These are phyloP conservation scores for Tetrapyrgos nigripes DNA, from an alignment of 1,284 basidiomycete species.

Conservation along the genomic window DNA sequence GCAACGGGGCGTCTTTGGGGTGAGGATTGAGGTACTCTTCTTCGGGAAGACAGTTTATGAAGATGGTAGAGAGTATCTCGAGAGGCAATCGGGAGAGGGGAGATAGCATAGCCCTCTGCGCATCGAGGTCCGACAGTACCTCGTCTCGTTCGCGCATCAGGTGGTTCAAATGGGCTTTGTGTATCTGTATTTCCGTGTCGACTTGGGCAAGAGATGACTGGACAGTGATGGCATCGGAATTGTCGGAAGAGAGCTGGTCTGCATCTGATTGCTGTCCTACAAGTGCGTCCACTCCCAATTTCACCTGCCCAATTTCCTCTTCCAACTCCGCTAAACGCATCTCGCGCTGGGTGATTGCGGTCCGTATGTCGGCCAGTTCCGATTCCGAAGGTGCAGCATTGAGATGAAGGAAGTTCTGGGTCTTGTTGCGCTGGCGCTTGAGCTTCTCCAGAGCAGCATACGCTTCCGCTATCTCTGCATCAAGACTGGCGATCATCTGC, in stretches of 20 bases:
- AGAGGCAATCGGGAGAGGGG: conserved; percentile 16
- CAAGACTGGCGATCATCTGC: conserved; percentile 16
- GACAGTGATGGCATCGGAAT: background rate
- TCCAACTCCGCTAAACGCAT: conserved; percentile 6
- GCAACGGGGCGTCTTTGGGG: conserved; percentile 12
- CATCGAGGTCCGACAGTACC: background rate
- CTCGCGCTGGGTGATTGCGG: conserved; percentile 3
- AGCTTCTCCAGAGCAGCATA: conserved; percentile 9
- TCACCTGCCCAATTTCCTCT: conserved; percentile 7
- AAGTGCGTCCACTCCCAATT: background rate
- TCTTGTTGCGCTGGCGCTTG: conserved; percentile 6
- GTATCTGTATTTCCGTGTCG: background rate
- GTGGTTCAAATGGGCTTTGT: background rate
- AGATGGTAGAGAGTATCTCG: conserved; percentile 18
- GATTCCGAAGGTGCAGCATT: conserved; percentile 12
- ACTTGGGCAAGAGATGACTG: background rate
- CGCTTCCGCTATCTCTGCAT: conserved; percentile 17
- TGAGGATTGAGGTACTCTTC: conserved; percentile 1
- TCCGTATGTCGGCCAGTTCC: conserved; percentile 4
- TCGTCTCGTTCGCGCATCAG: conserved; percentile 4
- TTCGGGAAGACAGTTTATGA: conserved; percentile 13
- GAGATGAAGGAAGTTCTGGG: background rate
- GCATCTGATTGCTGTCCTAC: background rate
- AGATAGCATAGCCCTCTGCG: conserved; percentile 7
- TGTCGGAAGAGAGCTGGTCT: background rate